Percentiles rank a stretch among this genome's conserved stretches.
Conservation (phyloP, 345 rosid species). For the Trapa incisa region DNA sequence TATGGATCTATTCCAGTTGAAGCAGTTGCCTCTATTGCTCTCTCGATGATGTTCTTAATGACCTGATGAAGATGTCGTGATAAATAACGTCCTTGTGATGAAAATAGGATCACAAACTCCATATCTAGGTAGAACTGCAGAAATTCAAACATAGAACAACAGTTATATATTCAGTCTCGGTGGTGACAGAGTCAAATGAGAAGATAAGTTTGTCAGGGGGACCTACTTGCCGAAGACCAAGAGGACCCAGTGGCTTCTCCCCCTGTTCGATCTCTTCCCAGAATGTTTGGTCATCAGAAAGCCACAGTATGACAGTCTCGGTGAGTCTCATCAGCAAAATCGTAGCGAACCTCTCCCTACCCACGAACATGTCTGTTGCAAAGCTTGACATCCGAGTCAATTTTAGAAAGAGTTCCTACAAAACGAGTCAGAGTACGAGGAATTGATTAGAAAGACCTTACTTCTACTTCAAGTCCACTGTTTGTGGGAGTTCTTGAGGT, state of each 20-base stretch:
- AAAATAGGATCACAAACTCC: slow-evolving; percentile 79
- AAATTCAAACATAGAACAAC: slow-evolving; percentile 26
- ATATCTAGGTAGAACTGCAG: slow-evolving; percentile 87
- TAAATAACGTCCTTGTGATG: slow-evolving; percentile 83
- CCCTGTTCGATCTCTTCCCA: slow-evolving; percentile 84
- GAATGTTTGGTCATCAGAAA: slow-evolving; percentile 74
- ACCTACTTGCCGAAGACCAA: slow-evolving; percentile 72
- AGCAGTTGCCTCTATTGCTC: slow-evolving; percentile 71
- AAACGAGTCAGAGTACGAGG: background rate
- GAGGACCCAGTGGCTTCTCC: slow-evolving; percentile 55
- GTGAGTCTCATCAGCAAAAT: slow-evolving; percentile 73
- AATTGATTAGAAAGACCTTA: background rate
- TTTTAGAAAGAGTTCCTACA: slow-evolving; percentile 60
- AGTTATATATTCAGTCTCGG: background rate
- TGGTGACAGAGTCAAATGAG: background rate
- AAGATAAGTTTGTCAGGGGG: background rate
- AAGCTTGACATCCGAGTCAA: slow-evolving; percentile 49
- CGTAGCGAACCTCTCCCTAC: slow-evolving; percentile 85
- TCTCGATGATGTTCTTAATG: slow-evolving; percentile 67
- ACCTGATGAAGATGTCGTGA: slow-evolving; percentile 78
- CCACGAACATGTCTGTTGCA: slow-evolving; percentile 62
- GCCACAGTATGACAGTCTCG: slow-evolving; percentile 87
- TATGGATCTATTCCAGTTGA: slow-evolving; percentile 63
- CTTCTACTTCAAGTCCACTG: background rate
- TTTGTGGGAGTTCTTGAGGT: background rate